Evolutionary conservation across 2,329 filamentous ascomycete species (phyloP).

Genomic region (Zymoseptoria brevis): DNA sequence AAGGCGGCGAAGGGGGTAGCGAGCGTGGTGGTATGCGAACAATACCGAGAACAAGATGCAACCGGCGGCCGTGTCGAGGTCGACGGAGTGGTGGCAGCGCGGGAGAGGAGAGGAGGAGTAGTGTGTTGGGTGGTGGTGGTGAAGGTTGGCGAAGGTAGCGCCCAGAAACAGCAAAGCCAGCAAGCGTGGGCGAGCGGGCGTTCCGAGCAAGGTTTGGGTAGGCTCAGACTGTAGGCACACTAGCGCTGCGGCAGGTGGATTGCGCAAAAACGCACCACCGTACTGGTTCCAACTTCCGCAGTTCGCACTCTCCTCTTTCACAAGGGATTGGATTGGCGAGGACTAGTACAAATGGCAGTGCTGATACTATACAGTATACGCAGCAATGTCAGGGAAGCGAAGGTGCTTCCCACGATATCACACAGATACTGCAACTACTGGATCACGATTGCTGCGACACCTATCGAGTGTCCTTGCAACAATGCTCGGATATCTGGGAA

Average conservation of each 20-base stretch:
- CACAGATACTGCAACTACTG: neutral
- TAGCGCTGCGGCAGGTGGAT: neutral
- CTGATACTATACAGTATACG: neutral
- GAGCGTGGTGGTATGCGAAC: constrained; percentile 22
- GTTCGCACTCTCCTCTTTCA: neutral
- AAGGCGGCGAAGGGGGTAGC: constrained; percentile 12
- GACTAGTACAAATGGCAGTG: neutral
- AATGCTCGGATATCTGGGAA: neutral
- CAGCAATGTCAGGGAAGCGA: neutral
- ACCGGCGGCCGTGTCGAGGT: neutral
- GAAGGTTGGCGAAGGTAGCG: neutral
- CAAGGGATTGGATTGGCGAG: neutral
- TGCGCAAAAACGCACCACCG: neutral
- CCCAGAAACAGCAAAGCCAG: neutral
- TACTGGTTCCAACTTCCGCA: neutral
- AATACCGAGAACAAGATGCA: constrained; percentile 11
- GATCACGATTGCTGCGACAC: neutral
- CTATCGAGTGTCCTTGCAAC: neutral
- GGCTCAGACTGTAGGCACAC: neutral
- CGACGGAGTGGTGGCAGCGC: neutral
- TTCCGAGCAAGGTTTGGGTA: neutral
- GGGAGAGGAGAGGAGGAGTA: neutral
- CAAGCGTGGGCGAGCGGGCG: neutral
- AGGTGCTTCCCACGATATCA: neutral
- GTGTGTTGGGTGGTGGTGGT: neutral